Conservation (phyloP, 2,329 filamentous ascomycete species). For the Colletotrichum sp. region DNA sequence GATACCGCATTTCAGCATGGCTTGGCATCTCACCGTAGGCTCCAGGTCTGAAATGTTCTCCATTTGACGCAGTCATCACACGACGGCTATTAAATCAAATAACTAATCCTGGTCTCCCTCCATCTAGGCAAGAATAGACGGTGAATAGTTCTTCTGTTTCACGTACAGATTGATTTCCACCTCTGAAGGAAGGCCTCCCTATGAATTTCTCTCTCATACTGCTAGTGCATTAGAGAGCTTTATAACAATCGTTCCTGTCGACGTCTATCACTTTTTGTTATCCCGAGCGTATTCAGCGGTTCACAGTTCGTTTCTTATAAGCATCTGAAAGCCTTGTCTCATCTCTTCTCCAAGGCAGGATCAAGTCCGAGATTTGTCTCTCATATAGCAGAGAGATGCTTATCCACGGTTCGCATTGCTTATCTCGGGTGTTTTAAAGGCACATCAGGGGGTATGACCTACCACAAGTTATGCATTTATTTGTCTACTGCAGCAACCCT, state of each 20-base stretch:
- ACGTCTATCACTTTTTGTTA: neutral
- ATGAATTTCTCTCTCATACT: neutral
- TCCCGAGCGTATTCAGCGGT: neutral
- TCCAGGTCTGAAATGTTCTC: too few species aligned
- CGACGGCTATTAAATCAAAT: too few species aligned
- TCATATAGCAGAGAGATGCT: neutral
- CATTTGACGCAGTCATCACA: too few species aligned
- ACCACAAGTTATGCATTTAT: neutral
- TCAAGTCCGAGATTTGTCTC: neutral
- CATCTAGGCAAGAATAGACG: too few species aligned
- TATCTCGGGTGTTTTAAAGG: neutral
- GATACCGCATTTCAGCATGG: too few species aligned
- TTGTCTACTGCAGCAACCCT: neutral
- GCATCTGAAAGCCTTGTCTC: neutral
- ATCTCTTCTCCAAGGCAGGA: neutral
- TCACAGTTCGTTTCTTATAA: neutral
- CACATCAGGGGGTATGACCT: rapidly evolving
- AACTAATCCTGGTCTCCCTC: too few species aligned
- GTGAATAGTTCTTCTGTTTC: too few species aligned
- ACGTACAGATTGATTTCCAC: too few species aligned
- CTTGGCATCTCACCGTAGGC: too few species aligned
- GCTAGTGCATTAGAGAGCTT: neutral
- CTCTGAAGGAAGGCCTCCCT: neutral
- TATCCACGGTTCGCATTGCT: neutral
- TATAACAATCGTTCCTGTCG: rapidly evolving